These are phyloP conservation scores for Cenchrus americanus DNA, from an alignment of 176 grass and related monocot species.

Conservation along the genomic window DNA sequence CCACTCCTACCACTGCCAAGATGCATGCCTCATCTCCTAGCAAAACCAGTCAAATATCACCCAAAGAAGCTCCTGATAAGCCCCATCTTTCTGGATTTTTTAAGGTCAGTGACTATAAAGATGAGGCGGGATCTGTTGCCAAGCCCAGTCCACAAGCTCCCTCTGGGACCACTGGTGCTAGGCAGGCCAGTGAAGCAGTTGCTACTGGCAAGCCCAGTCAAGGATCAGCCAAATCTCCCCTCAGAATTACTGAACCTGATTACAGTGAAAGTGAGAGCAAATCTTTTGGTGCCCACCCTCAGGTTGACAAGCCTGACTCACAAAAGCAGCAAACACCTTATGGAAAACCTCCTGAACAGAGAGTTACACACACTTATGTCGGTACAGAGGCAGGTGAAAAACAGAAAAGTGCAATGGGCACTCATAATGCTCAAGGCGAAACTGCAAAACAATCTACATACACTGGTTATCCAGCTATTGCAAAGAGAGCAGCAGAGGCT, in stretches of 20 bases:
- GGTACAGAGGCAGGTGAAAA: conserved; percentile 1
- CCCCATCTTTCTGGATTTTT: conserved; percentile 22
- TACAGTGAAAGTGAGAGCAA: conserved; percentile 8
- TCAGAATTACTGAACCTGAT: conserved; percentile 3
- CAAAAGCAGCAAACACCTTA: not conserved
- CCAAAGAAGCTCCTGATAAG: conserved; percentile 24
- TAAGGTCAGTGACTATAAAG: not conserved
- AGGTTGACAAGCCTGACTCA: conserved; percentile 16
- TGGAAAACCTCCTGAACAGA: not conserved
- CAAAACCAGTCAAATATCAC: conserved; percentile 18
- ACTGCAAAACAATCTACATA: conserved; percentile 27
- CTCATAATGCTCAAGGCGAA: conserved; percentile 26
- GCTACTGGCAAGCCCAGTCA: not conserved
- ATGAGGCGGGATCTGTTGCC: not conserved
- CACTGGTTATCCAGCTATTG: not conserved
- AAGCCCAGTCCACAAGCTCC: conserved; percentile 14
- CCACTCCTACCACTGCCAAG: conserved; percentile 19
- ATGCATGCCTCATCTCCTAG: conserved; percentile 25
- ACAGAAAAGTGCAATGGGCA: conserved; percentile 4
- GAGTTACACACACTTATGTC: not conserved
- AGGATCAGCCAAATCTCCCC: conserved; percentile 17
- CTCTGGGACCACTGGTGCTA: not conserved
- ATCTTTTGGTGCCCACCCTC: not conserved
- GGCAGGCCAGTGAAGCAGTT: conserved; percentile 10
- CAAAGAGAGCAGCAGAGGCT: conserved; percentile 34